Base-by-base conservation (phyloP, 371 early-diverging fungal species). In the Mucor lusitanicus region DNA sequence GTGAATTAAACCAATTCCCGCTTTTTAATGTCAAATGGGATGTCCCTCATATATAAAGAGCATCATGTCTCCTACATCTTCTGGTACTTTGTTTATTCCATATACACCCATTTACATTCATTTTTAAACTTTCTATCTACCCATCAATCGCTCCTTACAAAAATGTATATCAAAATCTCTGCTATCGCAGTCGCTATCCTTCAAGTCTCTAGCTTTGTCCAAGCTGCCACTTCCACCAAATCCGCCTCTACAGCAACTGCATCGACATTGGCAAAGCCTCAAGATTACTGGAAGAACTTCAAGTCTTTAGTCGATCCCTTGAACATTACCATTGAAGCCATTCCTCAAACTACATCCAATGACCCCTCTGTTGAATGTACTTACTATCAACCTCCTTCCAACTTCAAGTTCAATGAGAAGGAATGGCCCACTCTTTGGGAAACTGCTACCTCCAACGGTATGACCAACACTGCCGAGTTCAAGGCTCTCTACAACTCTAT, bases 371-470 rank as follows among this genome's bases (percentile, higher is more conserved):
- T 37, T 9, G 59, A 74, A 56, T 74, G 74, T 63, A 60, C 64
- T 50, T 66, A 64, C 32, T 65, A 64, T 48, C 57, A 77, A 65
- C 77, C 59, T 69, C 59, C 69, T 42, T 23, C 63, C 57, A 50
- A 67, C 65, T 77, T 77, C 33, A 65, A 66, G 28, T 68, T 64
- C 56, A 73, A 80, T 46, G 40, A 61, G 1, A 77, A 70, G 23
- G 80, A 83, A 67, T 83, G 83, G 83, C 83, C 83, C 21, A 76
- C 65, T 39, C 62, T 74, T 12, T 83, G 83, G 83, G 74, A 74
- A 23, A 70, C 77, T 56, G 83, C 83, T 39, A 80, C 81, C n/a
- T 72, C 73, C 60, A 83, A 83, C 57, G 78, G 78, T 60, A 83
- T 80, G 81, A 79, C 72, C 67, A 67, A 70, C 21, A 64, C 70